Evolutionary conservation across 805 yeast species (phyloP), one percentile per base, ranked within the genome.

Genomic region (Yarrowia bubula): DNA sequence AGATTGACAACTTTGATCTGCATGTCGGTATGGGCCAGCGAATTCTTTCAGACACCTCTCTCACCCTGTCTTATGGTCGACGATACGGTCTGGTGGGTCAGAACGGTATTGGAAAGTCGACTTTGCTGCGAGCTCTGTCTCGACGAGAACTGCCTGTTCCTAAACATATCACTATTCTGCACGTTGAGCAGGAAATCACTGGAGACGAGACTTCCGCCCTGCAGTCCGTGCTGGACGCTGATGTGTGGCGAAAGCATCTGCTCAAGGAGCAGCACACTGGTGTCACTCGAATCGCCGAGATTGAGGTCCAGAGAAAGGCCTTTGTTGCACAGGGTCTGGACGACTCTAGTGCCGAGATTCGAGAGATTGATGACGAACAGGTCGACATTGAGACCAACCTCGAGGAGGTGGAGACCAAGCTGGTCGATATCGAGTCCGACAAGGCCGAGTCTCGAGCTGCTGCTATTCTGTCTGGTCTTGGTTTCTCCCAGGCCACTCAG

Each of bases 31-130:
- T 90, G 66, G 98, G 98, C 68, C 88, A 89, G 76, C 85, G 99
- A 78, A 93, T 95, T 64, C 81, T 95, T 68, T 86, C 93, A 48
- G 96, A 92, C 75, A 88, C 98, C 32, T 83, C 92, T 28, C 83
- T 95, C 69, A 86, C 97, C 0, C 82, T 95, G 69, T 87, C 97
- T 33, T 87, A 87, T 75, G 99, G 99, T 65, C 91, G 89, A 76
- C 85, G 98, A 75, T 95, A 95, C 71, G 99, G 99, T 85, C 79
- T 95, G 63, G 97, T 95, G 48, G 99, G 99, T 77, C 96, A 92
- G 75, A 95, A 95, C 80, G 99, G 99, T 93, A 92, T 95, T 70
- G 99, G 99, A 87, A 95, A 95, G 76, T 92, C 98, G 48, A 95
- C 99, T 0, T 79, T 95, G 64, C 80, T 95, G 74, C 83, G 90